Evolutionary conservation across 2,329 filamentous ascomycete species (phyloP).

Genomic region (Sporothrix phasma): DNA sequence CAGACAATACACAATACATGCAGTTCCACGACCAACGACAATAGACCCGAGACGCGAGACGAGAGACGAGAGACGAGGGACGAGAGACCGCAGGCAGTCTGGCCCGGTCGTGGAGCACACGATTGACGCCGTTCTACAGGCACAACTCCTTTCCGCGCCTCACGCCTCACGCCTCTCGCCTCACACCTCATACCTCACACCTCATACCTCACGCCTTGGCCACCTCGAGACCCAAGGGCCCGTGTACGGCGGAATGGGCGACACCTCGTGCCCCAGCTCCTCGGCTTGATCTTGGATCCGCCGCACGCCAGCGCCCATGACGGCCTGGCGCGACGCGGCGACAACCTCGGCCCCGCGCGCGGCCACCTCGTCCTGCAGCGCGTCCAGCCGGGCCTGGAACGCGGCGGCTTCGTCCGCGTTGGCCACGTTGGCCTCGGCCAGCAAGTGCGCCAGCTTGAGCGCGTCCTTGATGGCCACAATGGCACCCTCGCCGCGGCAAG

Average conservation of each 20-base stretch:
- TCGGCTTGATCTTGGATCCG: constrained; percentile 3
- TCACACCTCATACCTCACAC: too few relatives aligned
- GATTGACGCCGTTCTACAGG: too few relatives aligned
- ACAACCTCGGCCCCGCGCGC: constrained; percentile 22
- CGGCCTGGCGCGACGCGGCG: constrained; percentile 9
- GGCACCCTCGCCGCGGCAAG: constrained; percentile 38
- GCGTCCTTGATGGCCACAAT: constrained; percentile 36
- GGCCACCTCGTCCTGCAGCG: constrained; percentile 23
- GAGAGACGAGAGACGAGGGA: too few relatives aligned
- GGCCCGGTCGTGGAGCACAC: too few relatives aligned
- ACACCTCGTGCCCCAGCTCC: constrained; percentile 17
- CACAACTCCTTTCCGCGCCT: too few relatives aligned
- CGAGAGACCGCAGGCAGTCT: too few relatives aligned
- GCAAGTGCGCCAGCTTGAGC: constrained; percentile 21
- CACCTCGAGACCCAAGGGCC: neutral
- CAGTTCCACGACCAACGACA: neutral
- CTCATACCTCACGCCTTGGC: neutral
- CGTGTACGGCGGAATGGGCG: neutral
- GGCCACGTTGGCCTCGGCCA: constrained; percentile 17
- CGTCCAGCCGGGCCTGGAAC: constrained; percentile 18
- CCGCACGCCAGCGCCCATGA: neutral
- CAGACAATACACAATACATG: neutral
- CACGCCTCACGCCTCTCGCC: too few relatives aligned
- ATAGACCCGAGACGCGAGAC: too few relatives aligned
- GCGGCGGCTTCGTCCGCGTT: neutral